Conservation (phyloP, 441 rosid genomes). For the Cnidoscolus chayamansa region DNA sequence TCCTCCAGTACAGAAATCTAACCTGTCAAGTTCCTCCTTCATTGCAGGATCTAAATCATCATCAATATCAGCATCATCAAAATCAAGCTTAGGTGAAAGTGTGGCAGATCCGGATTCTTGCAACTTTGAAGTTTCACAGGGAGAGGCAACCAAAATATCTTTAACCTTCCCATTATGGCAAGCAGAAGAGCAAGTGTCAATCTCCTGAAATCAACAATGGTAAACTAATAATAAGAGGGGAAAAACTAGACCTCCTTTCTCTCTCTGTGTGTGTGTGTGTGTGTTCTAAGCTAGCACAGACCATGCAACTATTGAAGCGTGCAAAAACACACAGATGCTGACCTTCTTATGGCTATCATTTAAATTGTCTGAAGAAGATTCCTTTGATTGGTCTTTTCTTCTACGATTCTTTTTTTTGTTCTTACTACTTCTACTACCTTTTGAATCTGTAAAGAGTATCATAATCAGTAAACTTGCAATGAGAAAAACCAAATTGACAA, state of each 20-base stretch:
- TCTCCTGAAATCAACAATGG: constrained; percentile 38
- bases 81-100: constrained; percentile 48
- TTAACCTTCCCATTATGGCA: constrained; percentile 38
- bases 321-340: not conserved
- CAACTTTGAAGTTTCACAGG: constrained; percentile 40
- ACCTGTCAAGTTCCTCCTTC: constrained; percentile 87
- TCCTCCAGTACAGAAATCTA: not conserved
- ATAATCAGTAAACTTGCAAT: not conserved
- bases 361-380: constrained; percentile 34
- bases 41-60: constrained; percentile 92
- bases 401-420: constrained; percentile 73
- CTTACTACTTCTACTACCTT: constrained; percentile 51
- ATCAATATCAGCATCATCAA: constrained; percentile 71
- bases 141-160: constrained; percentile 33
- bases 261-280: not conserved
- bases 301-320: not conserved
- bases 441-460: constrained; percentile 59
- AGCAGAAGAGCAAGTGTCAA: constrained; percentile 34
- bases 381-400: constrained; percentile 61
- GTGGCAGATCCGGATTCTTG: constrained; percentile 48
- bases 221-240: not conserved
- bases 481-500: not conserved
- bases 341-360: constrained; percentile 45
- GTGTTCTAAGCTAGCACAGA: not conserved
- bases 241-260: too few relatives aligned